Base-by-base conservation (phyloP, 148 eudicot genomes). In the Chenopodium berlandieri region DNA sequence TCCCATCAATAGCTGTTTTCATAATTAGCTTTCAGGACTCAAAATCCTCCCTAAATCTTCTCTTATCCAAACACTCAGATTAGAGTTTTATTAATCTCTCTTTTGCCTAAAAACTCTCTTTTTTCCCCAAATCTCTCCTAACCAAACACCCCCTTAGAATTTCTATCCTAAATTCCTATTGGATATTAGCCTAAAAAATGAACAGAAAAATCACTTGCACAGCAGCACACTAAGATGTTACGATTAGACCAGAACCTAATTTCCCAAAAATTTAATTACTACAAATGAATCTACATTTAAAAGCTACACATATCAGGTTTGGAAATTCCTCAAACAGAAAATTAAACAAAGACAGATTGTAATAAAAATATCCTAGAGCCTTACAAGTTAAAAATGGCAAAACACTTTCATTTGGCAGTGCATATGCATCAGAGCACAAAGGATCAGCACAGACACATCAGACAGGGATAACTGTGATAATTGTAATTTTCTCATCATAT, bases 401-500 rank as follows among this genome's bases (percentile, higher is more conserved):
- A 1, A 22, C 1, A 72, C 9, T 52, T 22, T 72, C 37, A 32
- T 63, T 27, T 44, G 47, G 20, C 77, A 71, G 23, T 30, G 13
- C n/a, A 4, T 46, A 77, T 68, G 62, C 27, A 50, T 50, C 66
- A 74, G 69, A 73, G 23, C 23, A 63, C 27, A 23, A 73, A 48
- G 63, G 67, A 67, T 63, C 73, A 50, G 37, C 72, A 64, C 17
- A 83, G 67, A 78, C 73, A 44, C n/a, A 72, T 72, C 68, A 73
- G 78, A 52, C 73, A 72, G 30, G 72, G 78, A 77, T 50, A 71
- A 71, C 68, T 71, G 56, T 8, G 52, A 67, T 60, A 22, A 40
- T 32, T 71, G 32, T 13, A 70, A 14, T 62, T 46, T 56, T 66
- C 75, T 75, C 74, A 81, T 81, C 78, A 81, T n/a, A 32, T 75